Conservation (phyloP, 257 asterid species). For the Fraxinus cuspidata region DNA sequence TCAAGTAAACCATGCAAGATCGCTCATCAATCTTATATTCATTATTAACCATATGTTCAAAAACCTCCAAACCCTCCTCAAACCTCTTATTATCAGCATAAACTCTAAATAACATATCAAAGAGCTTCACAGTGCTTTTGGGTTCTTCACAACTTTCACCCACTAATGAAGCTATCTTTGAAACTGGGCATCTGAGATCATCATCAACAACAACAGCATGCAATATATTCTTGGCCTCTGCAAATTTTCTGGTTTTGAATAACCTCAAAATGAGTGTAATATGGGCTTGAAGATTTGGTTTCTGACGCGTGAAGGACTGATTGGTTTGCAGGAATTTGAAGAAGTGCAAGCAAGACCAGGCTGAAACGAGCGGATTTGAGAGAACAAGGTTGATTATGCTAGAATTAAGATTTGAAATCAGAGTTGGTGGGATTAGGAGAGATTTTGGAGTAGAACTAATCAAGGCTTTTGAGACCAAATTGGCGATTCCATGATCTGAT, state of each 20-base stretch:
- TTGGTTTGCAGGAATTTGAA: conserved; percentile 49
- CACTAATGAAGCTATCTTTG: conserved; percentile 46
- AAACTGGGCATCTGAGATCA: conserved; percentile 38
- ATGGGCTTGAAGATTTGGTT: conserved; percentile 60
- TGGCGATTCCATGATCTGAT: conserved; percentile 51
- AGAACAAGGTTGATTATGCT: conserved; percentile 49
- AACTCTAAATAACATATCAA: conserved; percentile 60
- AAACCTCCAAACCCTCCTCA: conserved; percentile 47
- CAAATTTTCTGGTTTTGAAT: conserved; percentile 50
- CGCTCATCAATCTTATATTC: conserved; percentile 67
- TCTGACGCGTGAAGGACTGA: conserved; percentile 29
- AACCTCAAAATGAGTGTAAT: conserved; percentile 55
- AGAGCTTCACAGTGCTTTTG: conserved; percentile 26
- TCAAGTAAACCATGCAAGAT: conserved; percentile 77
- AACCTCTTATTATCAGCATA: conserved; percentile 43
- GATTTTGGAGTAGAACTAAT: conserved; percentile 34
- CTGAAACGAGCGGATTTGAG: conserved; percentile 61
- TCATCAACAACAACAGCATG: conserved; percentile 49
- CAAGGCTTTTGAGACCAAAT: conserved; percentile 53
- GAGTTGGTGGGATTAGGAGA: conserved; percentile 34
- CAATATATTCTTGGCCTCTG: conserved; percentile 62
- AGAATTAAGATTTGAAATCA: conserved; percentile 48
- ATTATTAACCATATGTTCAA: conserved; percentile 46
- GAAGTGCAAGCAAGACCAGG: conserved; percentile 56
- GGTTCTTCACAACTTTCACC: conserved; percentile 31